A percentile compares a stretch with the other conserved stretches of the same genome.
phyloP scores from a whole-genome alignment of 1,284 basidiomycete species.

The Boletus smithii region DNA sequence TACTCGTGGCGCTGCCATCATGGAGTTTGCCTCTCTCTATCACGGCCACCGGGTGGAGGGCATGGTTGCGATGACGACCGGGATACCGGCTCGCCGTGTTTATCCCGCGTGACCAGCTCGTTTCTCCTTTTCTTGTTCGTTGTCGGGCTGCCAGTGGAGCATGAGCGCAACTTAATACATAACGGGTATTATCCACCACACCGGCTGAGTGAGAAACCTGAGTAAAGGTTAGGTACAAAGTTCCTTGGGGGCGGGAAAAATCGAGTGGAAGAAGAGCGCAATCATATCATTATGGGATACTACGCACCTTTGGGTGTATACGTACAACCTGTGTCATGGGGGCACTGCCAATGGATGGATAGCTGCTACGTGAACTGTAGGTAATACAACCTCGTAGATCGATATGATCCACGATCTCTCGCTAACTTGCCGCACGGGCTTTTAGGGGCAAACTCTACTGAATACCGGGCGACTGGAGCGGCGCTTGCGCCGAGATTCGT shows the following conservation, averaged over 20 bases:
- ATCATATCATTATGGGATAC: slow-evolving; percentile 12
- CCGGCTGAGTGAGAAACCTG: slow-evolving; percentile 4
- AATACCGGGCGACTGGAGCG: background rate
- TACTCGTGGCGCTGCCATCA: too few species aligned
- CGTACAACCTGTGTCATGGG: slow-evolving; percentile 9
- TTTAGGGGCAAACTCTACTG: slow-evolving; percentile 12
- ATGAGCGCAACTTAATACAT: slow-evolving; percentile 2
- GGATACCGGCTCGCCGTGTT: slow-evolving; percentile 13
- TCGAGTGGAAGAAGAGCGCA: too few species aligned
- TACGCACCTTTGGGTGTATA: too few species aligned
- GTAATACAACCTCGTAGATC: slow-evolving; percentile 13
- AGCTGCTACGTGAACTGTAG: slow-evolving; percentile 8
- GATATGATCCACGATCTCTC: slow-evolving; percentile 15
- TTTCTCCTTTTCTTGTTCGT: slow-evolving; percentile 2
- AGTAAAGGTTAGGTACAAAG: slow-evolving; percentile 19
- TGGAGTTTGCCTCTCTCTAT: background rate
- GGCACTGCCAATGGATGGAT: background rate
- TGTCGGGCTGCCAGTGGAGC: too few species aligned
- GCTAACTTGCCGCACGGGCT: background rate
- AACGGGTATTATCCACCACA: slow-evolving; percentile 3
- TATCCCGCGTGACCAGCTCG: slow-evolving; percentile 4
- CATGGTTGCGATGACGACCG: slow-evolving; percentile 32
- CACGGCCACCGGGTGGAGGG: slow-evolving; percentile 8
- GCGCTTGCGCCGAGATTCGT: too few species aligned
- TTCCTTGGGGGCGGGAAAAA: too few species aligned